These are phyloP conservation scores for Nannochloropsis gaditana DNA, from an alignment of 108 stramenopile species.

Conservation along the genomic window DNA sequence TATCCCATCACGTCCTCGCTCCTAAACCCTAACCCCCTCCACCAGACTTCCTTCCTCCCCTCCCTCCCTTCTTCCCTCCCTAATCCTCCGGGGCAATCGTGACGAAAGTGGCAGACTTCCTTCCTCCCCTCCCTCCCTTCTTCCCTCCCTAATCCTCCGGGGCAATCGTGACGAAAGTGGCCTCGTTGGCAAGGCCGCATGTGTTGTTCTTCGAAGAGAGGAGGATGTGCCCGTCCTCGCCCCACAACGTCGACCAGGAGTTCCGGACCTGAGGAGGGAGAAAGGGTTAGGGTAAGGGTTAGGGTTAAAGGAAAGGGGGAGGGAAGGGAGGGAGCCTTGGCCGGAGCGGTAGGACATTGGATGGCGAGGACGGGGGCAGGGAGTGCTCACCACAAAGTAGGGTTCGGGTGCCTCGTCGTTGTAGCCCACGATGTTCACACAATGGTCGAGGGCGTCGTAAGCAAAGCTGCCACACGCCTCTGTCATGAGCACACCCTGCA, in stretches of 20 bases:
- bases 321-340: neutral
- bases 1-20: neutral
- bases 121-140: neutral
- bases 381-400: neutral
- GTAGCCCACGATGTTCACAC: neutral
- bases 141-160: neutral
- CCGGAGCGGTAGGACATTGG: neutral
- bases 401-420: neutral
- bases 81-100: neutral
- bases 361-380: neutral
- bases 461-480: neutral
- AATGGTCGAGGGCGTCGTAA: neutral
- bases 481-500: neutral
- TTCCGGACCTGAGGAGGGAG: neutral
- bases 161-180: neutral
- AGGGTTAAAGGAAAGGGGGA: neutral
- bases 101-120: too few species aligned
- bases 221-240: neutral
- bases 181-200: neutral
- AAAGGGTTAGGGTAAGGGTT: neutral
- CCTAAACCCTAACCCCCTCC: neutral
- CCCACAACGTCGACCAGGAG: neutral
- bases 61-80: constrained; percentile 13
- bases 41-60: neutral
- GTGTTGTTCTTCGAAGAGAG: constrained; percentile 9